Base-by-base conservation (phyloP, 2,329 filamentous ascomycete genomes). In the Cercospora brassicicola region DNA sequence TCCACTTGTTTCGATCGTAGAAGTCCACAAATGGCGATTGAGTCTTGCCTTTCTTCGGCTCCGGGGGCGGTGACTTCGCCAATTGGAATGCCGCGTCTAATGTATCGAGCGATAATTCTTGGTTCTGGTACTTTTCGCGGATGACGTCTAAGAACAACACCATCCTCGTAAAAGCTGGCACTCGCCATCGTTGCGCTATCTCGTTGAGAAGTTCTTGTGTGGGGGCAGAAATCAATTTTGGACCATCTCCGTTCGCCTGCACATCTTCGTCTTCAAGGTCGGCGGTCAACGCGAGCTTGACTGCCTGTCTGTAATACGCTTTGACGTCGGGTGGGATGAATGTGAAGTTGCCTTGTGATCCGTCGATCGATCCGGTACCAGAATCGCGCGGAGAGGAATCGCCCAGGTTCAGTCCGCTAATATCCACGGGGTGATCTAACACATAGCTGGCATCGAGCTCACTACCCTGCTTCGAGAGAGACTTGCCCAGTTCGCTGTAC, bases 301-400 rank as follows among this genome's bases (percentile, higher is more conserved):
- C 81, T 69, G 97, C 90, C 65, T 90, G 89, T 76, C 92, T 91
- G 81, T 96, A 97, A 77, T 91, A 94, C 8, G 88, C 86, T 74
- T 94, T 88, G 31, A 94, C 87, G 72, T 97, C 92, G 36, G 90
- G 84, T 33, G 95, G 95, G 67, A 97, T 96, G 77, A 94, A 99
- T 0, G 91, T 95, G 78, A 94, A 98, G 60, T 71, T 81, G 82
- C 59, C 68, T 82, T 75, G 66, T 20, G 71, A 69, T 80, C 53
- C 81, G 77, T 77, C 74, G 13, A 74, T 56, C 4, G 72, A 73
- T 10, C 71, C 75, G 20, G 72, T 73, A 9, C 67, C 71, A 26
- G 76, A 77, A 56, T 84, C 81, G 73, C 79, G 55, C 8, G 78
- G 80, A 64, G 79, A 79, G 33, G 81, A 77, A 62, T 86, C 83